Evolutionary conservation across 202 grass and related monocot genomes (phyloP).

Genomic region (Schoenoplectus tabernaemontani): DNA sequence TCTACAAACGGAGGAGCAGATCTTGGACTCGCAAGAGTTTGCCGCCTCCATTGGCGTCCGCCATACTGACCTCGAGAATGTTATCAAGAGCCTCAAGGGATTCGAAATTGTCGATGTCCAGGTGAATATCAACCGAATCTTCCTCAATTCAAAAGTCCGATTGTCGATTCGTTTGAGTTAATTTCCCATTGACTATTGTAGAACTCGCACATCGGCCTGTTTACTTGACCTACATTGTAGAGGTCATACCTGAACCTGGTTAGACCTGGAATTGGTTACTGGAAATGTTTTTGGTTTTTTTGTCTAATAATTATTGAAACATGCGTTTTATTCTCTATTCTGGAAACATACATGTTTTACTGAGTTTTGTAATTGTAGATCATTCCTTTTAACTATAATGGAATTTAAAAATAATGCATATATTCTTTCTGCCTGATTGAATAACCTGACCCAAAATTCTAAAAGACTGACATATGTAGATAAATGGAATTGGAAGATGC

Average conservation of each 20-base stretch:
- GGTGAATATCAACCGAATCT: not conserved
- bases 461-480: too few species aligned
- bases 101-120: conserved; percentile 59
- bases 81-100: conserved; percentile 80
- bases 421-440: too few species aligned
- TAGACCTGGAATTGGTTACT: not conserved
- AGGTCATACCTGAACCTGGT: too few species aligned
- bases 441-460: too few species aligned
- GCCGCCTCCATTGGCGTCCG: conserved; percentile 46
- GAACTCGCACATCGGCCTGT: too few species aligned
- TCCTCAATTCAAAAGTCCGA: not conserved
- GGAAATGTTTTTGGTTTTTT: not conserved
- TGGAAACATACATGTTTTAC: not conserved
- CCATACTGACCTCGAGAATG: conserved; percentile 59
- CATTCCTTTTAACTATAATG: not conserved
- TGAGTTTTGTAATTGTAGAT: not conserved
- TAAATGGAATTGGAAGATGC: not conserved
- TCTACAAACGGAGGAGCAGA: conserved; percentile 44
- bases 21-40: conserved; percentile 58
- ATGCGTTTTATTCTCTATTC: not conserved
- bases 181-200: too few species aligned
- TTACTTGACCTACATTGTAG: not conserved
- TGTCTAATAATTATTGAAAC: not conserved
- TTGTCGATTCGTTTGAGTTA: not conserved
- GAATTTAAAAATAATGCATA: not conserved